Percentiles rank a stretch among this genome's conserved stretches.
Evolutionary conservation across 1,284 basidiomycete species (phyloP).

Genomic region (Ustilago crameri): DNA sequence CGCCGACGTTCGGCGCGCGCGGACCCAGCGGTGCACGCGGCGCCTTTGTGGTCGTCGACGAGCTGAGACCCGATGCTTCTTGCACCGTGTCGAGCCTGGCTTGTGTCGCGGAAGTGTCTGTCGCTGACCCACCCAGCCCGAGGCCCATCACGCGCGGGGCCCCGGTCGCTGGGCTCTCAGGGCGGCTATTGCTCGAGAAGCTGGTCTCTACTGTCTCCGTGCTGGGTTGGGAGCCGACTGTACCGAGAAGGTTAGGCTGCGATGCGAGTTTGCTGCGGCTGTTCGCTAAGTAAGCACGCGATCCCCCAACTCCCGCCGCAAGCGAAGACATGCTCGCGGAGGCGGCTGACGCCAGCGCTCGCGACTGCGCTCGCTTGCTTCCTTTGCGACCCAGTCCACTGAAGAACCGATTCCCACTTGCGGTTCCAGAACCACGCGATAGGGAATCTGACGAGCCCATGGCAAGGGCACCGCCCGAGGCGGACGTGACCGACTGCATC

Average conservation of each 20-base stretch:
- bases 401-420: slow-evolving; percentile 42
- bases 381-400: slow-evolving; percentile 36
- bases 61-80: not conserved
- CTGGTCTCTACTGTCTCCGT: slow-evolving; percentile 34
- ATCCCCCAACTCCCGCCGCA: slow-evolving; percentile 22
- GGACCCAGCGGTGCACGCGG: slow-evolving; percentile 33
- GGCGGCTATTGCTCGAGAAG: slow-evolving; percentile 22
- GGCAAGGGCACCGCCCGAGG: slow-evolving; percentile 2
- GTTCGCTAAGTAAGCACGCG: slow-evolving; percentile 34
- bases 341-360: slow-evolving; percentile 4
- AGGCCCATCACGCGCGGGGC: slow-evolving; percentile 10
- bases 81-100: slow-evolving; percentile 10
- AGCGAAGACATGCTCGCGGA: slow-evolving; percentile 12
- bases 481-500: slow-evolving; percentile 27
- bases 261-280: slow-evolving; percentile 14
- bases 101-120: slow-evolving; percentile 9
- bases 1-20: slow-evolving; percentile 15
- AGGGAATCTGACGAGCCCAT: slow-evolving; percentile 9
- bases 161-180: slow-evolving; percentile 28
- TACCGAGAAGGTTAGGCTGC: slow-evolving; percentile 6
- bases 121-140: slow-evolving; percentile 5
- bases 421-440: slow-evolving; percentile 9
- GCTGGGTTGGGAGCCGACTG: slow-evolving; percentile 15
- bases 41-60: not conserved
- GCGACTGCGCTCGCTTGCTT: slow-evolving; percentile 28